Evolutionary conservation across 73 alveolate species (phyloP).

Genomic region (Breviolum minutum): DNA sequence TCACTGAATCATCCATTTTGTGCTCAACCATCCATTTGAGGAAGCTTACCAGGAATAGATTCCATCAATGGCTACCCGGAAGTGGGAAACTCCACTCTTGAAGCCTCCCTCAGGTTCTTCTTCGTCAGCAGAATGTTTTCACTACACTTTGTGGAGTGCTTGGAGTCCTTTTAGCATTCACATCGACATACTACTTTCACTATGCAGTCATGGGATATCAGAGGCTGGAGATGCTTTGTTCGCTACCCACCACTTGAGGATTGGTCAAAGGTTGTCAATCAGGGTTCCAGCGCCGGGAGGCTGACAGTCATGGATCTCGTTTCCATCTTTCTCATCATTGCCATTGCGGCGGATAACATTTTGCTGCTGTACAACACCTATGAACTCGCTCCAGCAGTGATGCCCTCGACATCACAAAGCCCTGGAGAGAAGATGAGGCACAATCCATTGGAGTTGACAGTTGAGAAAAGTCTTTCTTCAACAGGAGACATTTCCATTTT

Average conservation of each 20-base stretch:
- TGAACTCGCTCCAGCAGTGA: constrained; percentile 4
- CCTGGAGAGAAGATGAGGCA: constrained; percentile 41
- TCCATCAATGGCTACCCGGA: too few relatives aligned
- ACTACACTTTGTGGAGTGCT: constrained; percentile 34
- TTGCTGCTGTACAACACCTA: constrained; percentile 71
- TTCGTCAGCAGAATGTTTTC: constrained; percentile 44
- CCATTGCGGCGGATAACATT: constrained; percentile 64
- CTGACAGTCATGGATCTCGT: constrained; percentile 45
- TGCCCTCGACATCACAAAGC: not conserved
- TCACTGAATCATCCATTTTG: too few relatives aligned
- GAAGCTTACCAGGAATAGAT: too few relatives aligned
- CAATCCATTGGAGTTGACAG: too few relatives aligned
- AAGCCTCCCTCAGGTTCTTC: not conserved
- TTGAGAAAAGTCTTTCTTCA: too few relatives aligned
- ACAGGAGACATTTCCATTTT: too few relatives aligned
- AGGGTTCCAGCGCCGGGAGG: not conserved
- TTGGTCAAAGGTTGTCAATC: too few relatives aligned
- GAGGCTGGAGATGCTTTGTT: constrained; percentile 9
- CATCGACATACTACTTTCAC: constrained; percentile 66
- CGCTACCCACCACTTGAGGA: too few relatives aligned
- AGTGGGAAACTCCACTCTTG: too few relatives aligned
- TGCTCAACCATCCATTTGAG: too few relatives aligned
- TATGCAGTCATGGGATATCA: constrained; percentile 55
- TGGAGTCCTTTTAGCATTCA: constrained; percentile 36
- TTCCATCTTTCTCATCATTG: constrained; percentile 46